Conservation (phyloP, 495 filamentous ascomycete species). For the Aspergillus sclerotiicarbonarius region DNA sequence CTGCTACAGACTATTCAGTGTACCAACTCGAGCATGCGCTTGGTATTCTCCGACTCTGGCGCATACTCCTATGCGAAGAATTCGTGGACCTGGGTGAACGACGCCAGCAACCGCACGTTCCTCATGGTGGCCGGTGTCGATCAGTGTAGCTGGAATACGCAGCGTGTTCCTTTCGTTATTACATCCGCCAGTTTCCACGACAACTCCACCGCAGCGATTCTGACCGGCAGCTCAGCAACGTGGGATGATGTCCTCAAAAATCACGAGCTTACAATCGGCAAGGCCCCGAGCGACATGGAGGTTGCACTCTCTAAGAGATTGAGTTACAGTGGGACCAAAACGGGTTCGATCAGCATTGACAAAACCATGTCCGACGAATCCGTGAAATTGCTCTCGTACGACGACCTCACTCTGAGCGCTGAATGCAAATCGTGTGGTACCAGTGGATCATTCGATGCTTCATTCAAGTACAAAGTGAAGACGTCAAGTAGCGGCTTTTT, state of each 20-base stretch:
- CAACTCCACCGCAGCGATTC: constrained; percentile 21
- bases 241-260: constrained; percentile 33
- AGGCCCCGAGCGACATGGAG: constrained; percentile 13
- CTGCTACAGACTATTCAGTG: constrained; percentile 32
- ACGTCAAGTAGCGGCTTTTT: constrained; percentile 20
- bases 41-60: constrained; percentile 28
- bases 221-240: constrained; percentile 23
- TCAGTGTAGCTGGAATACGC: constrained; percentile 35
- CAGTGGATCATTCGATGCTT: constrained; percentile 33
- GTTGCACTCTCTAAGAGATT: not conserved
- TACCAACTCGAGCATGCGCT: constrained; percentile 23
- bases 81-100: constrained; percentile 43
- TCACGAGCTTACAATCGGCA: constrained; percentile 34
- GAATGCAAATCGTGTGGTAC: constrained; percentile 30
- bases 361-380: constrained; percentile 23
- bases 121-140: constrained; percentile 36
- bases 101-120: constrained; percentile 31
- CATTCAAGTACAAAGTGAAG: constrained; percentile 26
- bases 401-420: constrained; percentile 17
- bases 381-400: constrained; percentile 10
- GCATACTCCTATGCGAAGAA: constrained; percentile 29
- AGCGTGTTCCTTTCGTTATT: constrained; percentile 33
- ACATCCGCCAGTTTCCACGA: constrained; percentile 31
- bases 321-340: not conserved
- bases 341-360: constrained; percentile 12